These are phyloP conservation scores for Mycena citricolor DNA, from an alignment of 1,284 basidiomycete genomes.

Conservation along the genomic window DNA sequence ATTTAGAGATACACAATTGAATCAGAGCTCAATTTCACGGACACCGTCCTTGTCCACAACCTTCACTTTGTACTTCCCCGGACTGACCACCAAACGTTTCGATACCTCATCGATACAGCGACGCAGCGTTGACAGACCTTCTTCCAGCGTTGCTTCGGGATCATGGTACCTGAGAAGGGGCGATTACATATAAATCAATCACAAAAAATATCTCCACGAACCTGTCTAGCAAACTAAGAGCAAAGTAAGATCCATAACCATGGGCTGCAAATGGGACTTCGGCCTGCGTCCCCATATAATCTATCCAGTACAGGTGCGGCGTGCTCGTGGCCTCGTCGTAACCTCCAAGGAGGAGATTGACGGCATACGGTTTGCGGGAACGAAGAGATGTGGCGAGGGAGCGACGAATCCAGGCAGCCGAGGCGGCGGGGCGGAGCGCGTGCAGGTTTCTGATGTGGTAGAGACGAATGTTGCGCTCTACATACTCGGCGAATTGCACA, in stretches of 20 bases:
- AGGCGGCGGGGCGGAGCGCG: conserved; percentile 85
- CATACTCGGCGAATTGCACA: conserved; percentile 93
- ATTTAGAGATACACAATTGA: neutral
- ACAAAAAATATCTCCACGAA: conserved; percentile 36
- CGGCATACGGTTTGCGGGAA: conserved; percentile 85
- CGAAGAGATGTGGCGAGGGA: conserved; percentile 88
- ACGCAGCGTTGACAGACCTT: conserved; percentile 80
- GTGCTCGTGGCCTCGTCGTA: conserved; percentile 72
- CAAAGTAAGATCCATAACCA: conserved; percentile 94
- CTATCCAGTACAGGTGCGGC: conserved; percentile 92
- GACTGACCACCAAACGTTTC: conserved; percentile 81
- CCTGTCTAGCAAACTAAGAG: conserved; percentile 89
- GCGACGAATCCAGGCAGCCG: conserved; percentile 93
- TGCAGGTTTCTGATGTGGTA: conserved; percentile 95
- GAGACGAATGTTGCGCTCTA: conserved; percentile 93
- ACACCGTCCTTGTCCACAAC: conserved; percentile 90
- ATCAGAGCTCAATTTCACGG: conserved; percentile 69
- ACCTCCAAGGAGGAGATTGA: conserved; percentile 92
- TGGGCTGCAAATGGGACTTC: conserved; percentile 94
- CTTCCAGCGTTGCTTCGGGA: conserved; percentile 78
- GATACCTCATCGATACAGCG: conserved; percentile 88
- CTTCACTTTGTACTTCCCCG: conserved; percentile 83
- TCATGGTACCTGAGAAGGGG: conserved; percentile 67
- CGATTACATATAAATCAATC: neutral
- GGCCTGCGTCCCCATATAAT: conserved; percentile 90